Evolutionary conservation across 441 rosid genomes (phyloP), one percentile per base, ranked within the genome.

Genomic region (Dalechampia spathulata): DNA sequence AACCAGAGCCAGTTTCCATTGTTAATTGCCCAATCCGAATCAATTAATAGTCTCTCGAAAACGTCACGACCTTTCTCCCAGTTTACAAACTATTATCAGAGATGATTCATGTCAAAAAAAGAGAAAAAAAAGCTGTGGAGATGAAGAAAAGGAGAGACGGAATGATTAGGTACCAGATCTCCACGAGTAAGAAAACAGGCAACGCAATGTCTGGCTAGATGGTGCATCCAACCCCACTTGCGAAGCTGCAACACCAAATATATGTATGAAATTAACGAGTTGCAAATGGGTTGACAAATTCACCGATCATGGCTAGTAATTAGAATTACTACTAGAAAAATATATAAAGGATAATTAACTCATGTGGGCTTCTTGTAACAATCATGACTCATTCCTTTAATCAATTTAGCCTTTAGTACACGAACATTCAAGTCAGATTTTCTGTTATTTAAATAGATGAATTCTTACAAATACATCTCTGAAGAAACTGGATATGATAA

Each of bases 181-280:
- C 96, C 96, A 55, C 98, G 95, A 67, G 96, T 88, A 22, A 88
- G 78, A 66, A 92, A 92, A 76, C 96, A 92, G 36, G 96, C 98
- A 65, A 92, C 96, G 55, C 77, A 83, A 54, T 92, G 96, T 40
- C 96, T 84, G 4, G 96, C 90, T 36, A 92, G 81, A 78, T 88
- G 98, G 77, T 92, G 98, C 83, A 92, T 86, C 96, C 98, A 92
- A 63, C 98, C 98, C 98, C 98, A 92, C 72, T 86, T 70, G 68
- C 28, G 76, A 47, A 92, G 96, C 98, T 88, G 65, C 76, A 80
- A 42, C 19, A 63, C 49, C 34, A 51, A 48, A 55, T 27, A 23
- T 28, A 21, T n/a, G 11, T 4, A 36, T 5, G 2, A 4, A 63
- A 25, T 62, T 17, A 47, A n/a, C n/a, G n/a, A n/a, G n/a, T n/a